Conservation (phyloP, 495 filamentous ascomycete species). For the Hamigera avellanea region DNA sequence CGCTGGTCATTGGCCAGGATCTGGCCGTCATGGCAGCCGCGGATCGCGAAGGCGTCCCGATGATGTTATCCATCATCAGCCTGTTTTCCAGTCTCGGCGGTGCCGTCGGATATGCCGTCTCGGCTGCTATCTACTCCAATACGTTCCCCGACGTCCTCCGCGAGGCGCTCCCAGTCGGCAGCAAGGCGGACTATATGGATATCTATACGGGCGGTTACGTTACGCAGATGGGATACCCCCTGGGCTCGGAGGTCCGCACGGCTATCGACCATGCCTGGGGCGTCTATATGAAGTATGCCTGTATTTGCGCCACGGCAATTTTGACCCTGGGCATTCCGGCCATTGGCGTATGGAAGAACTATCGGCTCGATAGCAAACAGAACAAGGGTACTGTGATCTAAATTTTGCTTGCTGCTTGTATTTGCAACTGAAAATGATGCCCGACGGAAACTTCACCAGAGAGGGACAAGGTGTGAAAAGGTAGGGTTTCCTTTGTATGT, state of each 20-base stretch:
- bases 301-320: conserved; percentile 28
- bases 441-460: too few relatives aligned
- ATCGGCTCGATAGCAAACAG: conserved; percentile 6
- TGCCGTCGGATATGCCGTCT: conserved; percentile 49
- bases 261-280: conserved; percentile 48
- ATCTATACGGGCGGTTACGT: conserved; percentile 42
- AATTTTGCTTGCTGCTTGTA: too few relatives aligned
- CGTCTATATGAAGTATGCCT: conserved; percentile 41
- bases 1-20: conserved; percentile 50
- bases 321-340: conserved; percentile 3
- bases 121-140: conserved; percentile 55
- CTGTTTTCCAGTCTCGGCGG: conserved; percentile 55
- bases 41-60: conserved; percentile 54
- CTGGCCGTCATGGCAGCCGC: conserved; percentile 57
- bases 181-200: conserved; percentile 16
- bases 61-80: conserved; percentile 48
- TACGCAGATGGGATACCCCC: conserved; percentile 39
- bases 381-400: too few relatives aligned
- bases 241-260: conserved; percentile 35
- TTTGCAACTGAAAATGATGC: too few relatives aligned
- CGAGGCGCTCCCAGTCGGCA: conserved; percentile 41
- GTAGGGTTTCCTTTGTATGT: too few relatives aligned
- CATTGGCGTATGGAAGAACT: conserved; percentile 6
- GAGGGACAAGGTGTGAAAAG: too few relatives aligned
- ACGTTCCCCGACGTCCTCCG: conserved; percentile 41